Conservation (phyloP, 164 flowering plant genomes). For the Brasenia schreberi region DNA sequence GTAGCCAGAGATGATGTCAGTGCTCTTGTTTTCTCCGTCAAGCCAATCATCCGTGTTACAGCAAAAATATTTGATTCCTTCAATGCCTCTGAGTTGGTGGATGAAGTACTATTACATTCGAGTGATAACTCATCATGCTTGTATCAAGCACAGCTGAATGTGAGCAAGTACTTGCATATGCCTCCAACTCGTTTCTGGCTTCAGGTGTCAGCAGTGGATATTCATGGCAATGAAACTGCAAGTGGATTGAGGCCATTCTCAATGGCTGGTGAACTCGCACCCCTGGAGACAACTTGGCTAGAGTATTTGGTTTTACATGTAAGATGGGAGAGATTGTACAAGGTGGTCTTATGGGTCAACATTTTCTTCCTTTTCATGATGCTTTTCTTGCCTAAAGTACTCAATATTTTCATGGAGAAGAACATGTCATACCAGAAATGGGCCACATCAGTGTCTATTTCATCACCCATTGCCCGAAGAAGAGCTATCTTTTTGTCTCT, state of each 20-base stretch:
- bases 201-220: conserved; percentile 8
- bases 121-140: conserved; percentile 2
- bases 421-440: conserved; percentile 9
- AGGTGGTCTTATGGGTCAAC: conserved; percentile 7
- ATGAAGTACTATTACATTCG: conserved; percentile 6
- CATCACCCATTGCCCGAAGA: conserved; percentile 7
- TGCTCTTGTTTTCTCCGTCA: conserved; percentile 8
- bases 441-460: conserved; percentile 9
- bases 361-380: conserved; percentile 5
- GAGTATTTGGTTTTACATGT: conserved; percentile 6
- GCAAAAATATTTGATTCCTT: conserved; percentile 10
- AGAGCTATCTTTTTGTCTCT: conserved; percentile 5
- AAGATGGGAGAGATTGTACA: conserved; percentile 12
- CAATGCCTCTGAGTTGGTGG: conserved; percentile 6
- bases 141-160: conserved; percentile 5
- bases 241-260: conserved; percentile 8
- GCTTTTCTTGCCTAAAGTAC: conserved; percentile 9
- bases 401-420: conserved; percentile 8
- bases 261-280: conserved; percentile 7
- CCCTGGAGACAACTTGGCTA: conserved; percentile 7
- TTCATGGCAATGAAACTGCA: conserved; percentile 5
- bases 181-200: conserved; percentile 13
- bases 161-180: conserved; percentile 4
- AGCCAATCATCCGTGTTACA: conserved; percentile 7
- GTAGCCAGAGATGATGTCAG: conserved; percentile 6